Evolutionary conservation across 768 basidiomycete species (phyloP).

Genomic region (Hirschioporus abietinus): DNA sequence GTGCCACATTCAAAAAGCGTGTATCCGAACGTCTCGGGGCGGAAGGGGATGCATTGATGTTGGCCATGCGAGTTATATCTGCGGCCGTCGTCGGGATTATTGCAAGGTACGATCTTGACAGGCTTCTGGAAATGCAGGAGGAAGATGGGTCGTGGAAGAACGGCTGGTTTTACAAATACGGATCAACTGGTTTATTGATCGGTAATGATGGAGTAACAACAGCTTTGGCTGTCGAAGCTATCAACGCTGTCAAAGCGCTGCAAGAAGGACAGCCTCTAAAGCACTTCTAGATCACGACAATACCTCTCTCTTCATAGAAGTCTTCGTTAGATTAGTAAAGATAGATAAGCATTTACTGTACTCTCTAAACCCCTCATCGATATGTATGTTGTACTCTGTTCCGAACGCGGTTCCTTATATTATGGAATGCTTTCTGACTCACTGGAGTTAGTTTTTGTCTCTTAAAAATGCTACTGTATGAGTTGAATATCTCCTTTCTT

Average conservation of each 20-base stretch:
- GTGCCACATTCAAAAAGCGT: constrained; percentile 39
- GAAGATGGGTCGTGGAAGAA: constrained; percentile 55
- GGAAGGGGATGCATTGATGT: constrained; percentile 44
- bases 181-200: constrained; percentile 40
- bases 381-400: background rate
- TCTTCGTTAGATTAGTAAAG: background rate
- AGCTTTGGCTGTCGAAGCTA: constrained; percentile 47
- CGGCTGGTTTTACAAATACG: constrained; percentile 57
- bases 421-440: too few relatives aligned
- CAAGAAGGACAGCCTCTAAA: background rate
- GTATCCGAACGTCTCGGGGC: constrained; percentile 45
- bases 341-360: background rate
- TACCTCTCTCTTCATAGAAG: background rate
- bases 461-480: too few relatives aligned
- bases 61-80: constrained; percentile 50
- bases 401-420: too few relatives aligned
- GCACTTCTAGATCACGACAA: background rate
- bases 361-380: background rate
- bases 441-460: too few relatives aligned
- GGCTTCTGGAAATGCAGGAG: constrained; percentile 41
- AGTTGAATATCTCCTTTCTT: too few relatives aligned
- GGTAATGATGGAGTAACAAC: constrained; percentile 53
- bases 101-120: constrained; percentile 38
- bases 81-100: constrained; percentile 35
- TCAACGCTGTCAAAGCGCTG: constrained; percentile 25